Percentiles rank a stretch among this genome's conserved stretches.
Conservation (phyloP, 192 early-diverging fungal genomes). For the Thamnidium elegans region DNA sequence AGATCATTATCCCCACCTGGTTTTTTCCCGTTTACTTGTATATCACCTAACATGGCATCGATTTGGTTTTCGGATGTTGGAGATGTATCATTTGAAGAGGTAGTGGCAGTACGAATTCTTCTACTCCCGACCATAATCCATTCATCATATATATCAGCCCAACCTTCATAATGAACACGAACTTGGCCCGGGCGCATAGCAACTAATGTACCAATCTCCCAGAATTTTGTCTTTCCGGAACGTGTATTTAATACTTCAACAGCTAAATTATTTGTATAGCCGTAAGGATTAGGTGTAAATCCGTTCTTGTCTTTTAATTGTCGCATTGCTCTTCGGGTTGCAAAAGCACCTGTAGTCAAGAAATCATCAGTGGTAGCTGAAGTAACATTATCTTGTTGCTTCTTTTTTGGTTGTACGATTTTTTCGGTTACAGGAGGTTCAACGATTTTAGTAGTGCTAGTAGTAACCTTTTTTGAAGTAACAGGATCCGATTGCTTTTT, state of each 20-base stretch:
- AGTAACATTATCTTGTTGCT: background rate
- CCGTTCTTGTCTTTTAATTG: constrained; percentile 39
- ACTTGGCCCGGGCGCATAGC: constrained; percentile 43
- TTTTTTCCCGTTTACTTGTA: background rate
- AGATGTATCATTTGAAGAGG: background rate
- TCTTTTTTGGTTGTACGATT: too few species aligned
- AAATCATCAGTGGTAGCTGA: constrained; percentile 9
- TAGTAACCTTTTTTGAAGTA: background rate
- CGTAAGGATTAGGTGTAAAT: constrained; percentile 45
- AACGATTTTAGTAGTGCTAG: background rate
- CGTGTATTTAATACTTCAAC: constrained; percentile 44
- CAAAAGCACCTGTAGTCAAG: constrained; percentile 51
- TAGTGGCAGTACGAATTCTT: constrained; percentile 25
- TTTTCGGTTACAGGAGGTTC: too few species aligned
- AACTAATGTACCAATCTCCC: constrained; percentile 46
- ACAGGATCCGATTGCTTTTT: background rate
- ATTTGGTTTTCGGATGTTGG: background rate
- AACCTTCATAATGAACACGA: constrained; percentile 51
- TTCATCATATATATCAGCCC: constrained; percentile 52
- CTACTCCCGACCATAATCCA: constrained; percentile 52
- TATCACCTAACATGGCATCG: background rate
- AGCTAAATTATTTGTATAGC: constrained; percentile 34
- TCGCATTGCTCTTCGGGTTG: constrained; percentile 43
- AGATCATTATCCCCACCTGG: constrained; percentile 16
- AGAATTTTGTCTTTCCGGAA: constrained; percentile 31